Conservation (phyloP, 805 yeast genomes). For the Lipomyces lipofer region DNA sequence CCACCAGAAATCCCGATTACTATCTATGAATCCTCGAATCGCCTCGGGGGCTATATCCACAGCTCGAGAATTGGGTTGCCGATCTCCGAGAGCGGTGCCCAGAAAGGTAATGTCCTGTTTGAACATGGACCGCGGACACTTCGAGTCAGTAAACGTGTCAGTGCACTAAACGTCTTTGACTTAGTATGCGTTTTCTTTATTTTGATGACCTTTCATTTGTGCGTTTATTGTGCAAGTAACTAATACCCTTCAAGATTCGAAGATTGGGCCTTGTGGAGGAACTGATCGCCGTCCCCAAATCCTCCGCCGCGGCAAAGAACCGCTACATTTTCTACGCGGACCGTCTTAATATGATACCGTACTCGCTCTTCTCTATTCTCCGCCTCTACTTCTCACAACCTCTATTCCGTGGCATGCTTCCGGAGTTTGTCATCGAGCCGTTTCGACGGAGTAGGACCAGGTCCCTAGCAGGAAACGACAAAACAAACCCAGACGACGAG, state of each 20-base stretch:
- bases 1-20: constrained; percentile 43
- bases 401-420: constrained; percentile 46
- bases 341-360: constrained; percentile 36
- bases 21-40: constrained; percentile 55
- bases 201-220: neutral
- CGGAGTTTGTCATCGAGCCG: constrained; percentile 26
- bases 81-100: neutral
- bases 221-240: neutral
- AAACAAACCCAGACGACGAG: constrained; percentile 54
- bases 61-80: constrained; percentile 33
- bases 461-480: neutral
- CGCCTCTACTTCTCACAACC: constrained; percentile 23
- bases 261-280: constrained; percentile 51
- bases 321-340: constrained; percentile 24
- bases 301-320: constrained; percentile 54
- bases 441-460: constrained; percentile 10
- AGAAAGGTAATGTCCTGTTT: constrained; percentile 41
- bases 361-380: constrained; percentile 11
- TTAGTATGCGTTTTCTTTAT: constrained; percentile 42
- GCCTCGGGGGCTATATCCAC: constrained; percentile 80
- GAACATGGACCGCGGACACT: constrained; percentile 94
- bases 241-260: constrained; percentile 33
- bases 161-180: constrained; percentile 61
- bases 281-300: constrained; percentile 58
- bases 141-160: constrained; percentile 51